phyloP scores from a whole-genome alignment of 2,329 filamentous ascomycete genomes.

The Corinectria fuckeliana region DNA sequence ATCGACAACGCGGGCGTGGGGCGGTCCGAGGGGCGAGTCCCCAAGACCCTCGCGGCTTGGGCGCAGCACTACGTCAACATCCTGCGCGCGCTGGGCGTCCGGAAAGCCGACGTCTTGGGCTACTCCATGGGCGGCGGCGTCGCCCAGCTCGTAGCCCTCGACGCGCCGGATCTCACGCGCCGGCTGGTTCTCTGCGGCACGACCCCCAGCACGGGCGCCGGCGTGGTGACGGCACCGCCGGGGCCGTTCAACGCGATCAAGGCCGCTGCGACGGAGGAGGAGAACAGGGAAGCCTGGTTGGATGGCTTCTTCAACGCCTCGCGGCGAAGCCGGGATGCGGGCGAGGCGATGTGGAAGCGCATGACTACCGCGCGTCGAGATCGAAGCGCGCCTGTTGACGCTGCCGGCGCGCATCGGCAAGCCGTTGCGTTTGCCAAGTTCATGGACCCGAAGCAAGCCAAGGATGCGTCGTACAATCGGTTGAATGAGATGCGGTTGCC shows the following conservation, averaged over 20 bases:
- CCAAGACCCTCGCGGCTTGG: conserved; percentile 41
- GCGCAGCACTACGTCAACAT: conserved; percentile 45
- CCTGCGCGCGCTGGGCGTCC: conserved; percentile 46
- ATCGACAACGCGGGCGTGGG: conserved; percentile 58
- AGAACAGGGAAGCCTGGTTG: conserved; percentile 44
- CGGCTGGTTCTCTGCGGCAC: conserved; percentile 54
- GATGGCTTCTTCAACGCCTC: conserved; percentile 44
- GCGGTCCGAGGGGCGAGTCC: conserved; percentile 50
- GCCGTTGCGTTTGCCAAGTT: conserved; percentile 44
- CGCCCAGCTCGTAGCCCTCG: conserved; percentile 53
- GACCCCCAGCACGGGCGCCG: conserved; percentile 47
- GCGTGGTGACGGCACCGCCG: conserved; percentile 39
- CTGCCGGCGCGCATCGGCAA: conserved; percentile 40
- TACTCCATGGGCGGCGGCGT: conserved; percentile 58
- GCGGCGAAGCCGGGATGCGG: conserved; percentile 41
- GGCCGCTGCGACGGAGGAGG: conserved; percentile 40
- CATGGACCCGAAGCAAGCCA: conserved; percentile 42
- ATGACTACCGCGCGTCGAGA: conserved; percentile 38
- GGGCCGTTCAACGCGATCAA: conserved; percentile 44
- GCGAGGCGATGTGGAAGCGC: conserved; percentile 43
- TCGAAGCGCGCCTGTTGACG: conserved; percentile 36
- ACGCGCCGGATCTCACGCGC: conserved; percentile 45
- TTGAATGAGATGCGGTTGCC: conserved; percentile 44
- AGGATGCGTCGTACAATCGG: conserved; percentile 43
- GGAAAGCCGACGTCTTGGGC: conserved; percentile 52